Evolutionary conservation across 1,139 yeast species (phyloP), one percentile per base, ranked within the genome.

Genomic region (Magnusiomyces magnusii): DNA sequence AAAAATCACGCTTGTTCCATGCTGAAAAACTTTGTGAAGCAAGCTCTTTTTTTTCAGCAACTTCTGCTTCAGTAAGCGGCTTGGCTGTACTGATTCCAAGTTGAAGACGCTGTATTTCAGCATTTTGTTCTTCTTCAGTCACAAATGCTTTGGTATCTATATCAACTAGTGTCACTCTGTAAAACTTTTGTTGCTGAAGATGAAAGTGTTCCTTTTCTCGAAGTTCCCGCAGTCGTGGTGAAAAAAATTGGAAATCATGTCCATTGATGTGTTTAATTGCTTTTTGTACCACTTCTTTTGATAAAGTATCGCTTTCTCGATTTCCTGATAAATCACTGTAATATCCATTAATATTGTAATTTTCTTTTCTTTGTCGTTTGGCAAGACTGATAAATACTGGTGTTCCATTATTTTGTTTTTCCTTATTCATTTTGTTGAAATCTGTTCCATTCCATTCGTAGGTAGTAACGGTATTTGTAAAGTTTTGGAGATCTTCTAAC

Each of bases 371-470:
- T 67, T 92, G 96, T 69, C 99, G 81, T 68, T 91, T 88, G 3
- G 91, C 79, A 0, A 96, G 96, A 65, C 88, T 88, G 55, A 91
- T 86, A 96, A 96, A 90, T 10, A 15, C 19, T 3, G 19, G 19
- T 5, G 19, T 19, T 10, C 19, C 44, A 55, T 80, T 74, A 24
- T 63, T 60, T 19, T 58, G 53, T 2, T 49, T 54, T 15, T 56
- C 53, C 41, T 65, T 65, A 55, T 60, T 81, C 78, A 23, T 76
- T 77, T 89, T 87, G 51, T 92, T 87, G 70, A 90, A 92, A 68
- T 90, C 90, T 67, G 87, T 84, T 23, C 98, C 98, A 69, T 92
- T 90, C 98, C 98, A 92, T 73, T 91, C 96, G 71, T 91, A 92
- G 0, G 96, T 93, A 1, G 96, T 88, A 41, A 83, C 83, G 66